A percentile compares a stretch with the other conserved stretches of the same genome.
phyloP scores from a whole-genome alignment of 495 filamentous ascomycete genomes.

The Acidomyces sp. region DNA sequence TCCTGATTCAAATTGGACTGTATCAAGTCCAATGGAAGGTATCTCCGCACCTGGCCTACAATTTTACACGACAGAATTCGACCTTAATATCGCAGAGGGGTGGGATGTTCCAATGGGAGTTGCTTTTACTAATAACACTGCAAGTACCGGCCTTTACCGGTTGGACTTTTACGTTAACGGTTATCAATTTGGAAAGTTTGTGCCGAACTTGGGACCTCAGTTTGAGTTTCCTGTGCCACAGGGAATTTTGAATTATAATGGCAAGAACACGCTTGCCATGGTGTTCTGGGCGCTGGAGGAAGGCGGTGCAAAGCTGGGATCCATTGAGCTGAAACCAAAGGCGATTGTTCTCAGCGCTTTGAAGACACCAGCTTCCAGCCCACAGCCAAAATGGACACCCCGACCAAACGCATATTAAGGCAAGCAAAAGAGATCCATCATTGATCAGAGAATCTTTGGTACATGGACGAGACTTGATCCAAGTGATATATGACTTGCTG shows the following conservation, averaged over 20 bases:
- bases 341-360: no score
- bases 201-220: slow-evolving; percentile 59
- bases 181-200: slow-evolving; percentile 59
- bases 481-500: no score
- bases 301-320: slow-evolving; percentile 45
- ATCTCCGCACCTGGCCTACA: slow-evolving; percentile 39
- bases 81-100: slow-evolving; percentile 26
- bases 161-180: slow-evolving; percentile 58
- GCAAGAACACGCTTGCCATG: slow-evolving; percentile 28
- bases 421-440: no score
- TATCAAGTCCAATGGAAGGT: slow-evolving; percentile 35
- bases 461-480: no score
- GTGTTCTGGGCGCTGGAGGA: slow-evolving; percentile 39
- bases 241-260: slow-evolving; percentile 30
- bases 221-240: slow-evolving; percentile 27
- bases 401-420: no score
- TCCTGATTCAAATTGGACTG: slow-evolving; percentile 34
- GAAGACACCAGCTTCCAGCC: no score
- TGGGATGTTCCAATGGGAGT: slow-evolving; percentile 32
- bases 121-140: slow-evolving; percentile 19
- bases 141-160: slow-evolving; percentile 19
- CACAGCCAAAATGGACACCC: no score
- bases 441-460: no score
- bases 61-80: slow-evolving; percentile 38
- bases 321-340: no score